Evolutionary conservation across 768 basidiomycete species (phyloP).

Genomic region (Chalciporus pseudorubinellus): DNA sequence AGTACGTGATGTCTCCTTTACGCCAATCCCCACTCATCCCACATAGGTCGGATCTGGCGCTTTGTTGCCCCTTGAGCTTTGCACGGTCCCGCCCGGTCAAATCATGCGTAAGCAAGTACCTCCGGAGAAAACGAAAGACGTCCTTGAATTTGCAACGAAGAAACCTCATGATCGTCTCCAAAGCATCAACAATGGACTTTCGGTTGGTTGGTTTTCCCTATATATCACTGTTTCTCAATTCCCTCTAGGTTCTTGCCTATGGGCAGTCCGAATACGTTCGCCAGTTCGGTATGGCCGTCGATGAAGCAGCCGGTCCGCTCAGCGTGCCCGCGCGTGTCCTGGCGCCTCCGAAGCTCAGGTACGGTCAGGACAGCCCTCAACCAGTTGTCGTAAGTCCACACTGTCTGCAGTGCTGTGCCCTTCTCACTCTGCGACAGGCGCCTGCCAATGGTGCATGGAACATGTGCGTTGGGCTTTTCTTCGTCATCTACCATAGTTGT

Average conservation of each 20-base stretch:
- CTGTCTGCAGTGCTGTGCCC: background rate
- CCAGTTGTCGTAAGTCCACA: conserved; percentile 49
- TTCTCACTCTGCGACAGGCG: conserved; percentile 34
- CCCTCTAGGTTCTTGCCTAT: conserved; percentile 55
- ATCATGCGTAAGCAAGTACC: conserved; percentile 73
- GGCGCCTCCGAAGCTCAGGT: conserved; percentile 61
- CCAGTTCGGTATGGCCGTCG: conserved; percentile 69
- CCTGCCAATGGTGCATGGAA: conserved; percentile 77
- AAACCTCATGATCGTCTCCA: conserved; percentile 54
- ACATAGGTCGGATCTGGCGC: conserved; percentile 59
- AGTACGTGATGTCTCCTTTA: conserved; percentile 37
- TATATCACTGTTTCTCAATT: background rate
- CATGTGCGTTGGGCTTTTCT: conserved; percentile 44
- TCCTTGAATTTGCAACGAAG: conserved; percentile 68
- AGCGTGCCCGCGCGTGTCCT: conserved; percentile 61
- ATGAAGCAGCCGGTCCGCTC: conserved; percentile 48
- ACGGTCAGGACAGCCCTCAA: conserved; percentile 57
- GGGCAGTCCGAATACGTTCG: conserved; percentile 74
- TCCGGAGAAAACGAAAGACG: conserved; percentile 57
- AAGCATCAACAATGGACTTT: conserved; percentile 53
- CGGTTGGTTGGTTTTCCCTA: conserved; percentile 32
- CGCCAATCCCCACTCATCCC: conserved; percentile 20
- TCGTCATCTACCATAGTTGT: background rate
- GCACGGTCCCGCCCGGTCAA: conserved; percentile 60
- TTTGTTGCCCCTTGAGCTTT: conserved; percentile 65